Conservation (phyloP, 495 filamentous ascomycete genomes). For the Penicillium dipodomyicola region DNA sequence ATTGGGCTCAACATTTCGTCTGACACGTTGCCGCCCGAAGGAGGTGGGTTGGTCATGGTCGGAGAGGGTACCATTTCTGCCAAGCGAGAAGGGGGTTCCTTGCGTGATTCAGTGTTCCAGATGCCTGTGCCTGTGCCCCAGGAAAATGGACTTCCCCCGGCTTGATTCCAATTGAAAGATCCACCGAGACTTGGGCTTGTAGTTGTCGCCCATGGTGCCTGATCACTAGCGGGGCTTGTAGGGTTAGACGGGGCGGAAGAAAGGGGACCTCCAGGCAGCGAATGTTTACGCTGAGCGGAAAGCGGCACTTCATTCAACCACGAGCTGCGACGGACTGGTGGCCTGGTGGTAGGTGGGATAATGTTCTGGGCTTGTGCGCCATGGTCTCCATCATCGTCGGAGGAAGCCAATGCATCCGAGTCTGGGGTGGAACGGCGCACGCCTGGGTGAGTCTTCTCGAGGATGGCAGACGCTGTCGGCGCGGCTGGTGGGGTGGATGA, state of each 20-base stretch:
- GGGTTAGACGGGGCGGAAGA: constrained; percentile 76
- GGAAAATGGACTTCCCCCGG: constrained; percentile 57
- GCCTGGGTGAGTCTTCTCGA: constrained; percentile 67
- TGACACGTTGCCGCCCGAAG: constrained; percentile 35
- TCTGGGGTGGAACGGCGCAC: constrained; percentile 82
- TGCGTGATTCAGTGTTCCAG: constrained; percentile 71
- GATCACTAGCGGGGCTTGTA: constrained; percentile 67
- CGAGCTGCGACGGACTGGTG: constrained; percentile 47
- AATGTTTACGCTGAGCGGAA: constrained; percentile 47
- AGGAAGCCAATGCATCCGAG: constrained; percentile 88
- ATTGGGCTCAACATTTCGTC: constrained; percentile 57
- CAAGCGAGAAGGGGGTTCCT: constrained; percentile 70
- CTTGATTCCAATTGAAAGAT: constrained; percentile 59
- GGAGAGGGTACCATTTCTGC: constrained; percentile 76
- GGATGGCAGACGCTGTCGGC: constrained; percentile 56
- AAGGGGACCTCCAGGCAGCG: constrained; percentile 56
- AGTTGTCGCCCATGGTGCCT: constrained; percentile 62
- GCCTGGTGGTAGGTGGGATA: constrained; percentile 38
- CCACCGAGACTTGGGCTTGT: constrained; percentile 45
- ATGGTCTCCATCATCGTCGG: constrained; percentile 79
- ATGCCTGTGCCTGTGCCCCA: constrained; percentile 76
- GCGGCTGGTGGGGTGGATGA: constrained; percentile 28
- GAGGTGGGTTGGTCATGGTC: constrained; percentile 60
- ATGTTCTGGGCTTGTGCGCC: constrained; percentile 34
- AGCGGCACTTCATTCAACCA: constrained; percentile 55